Evolutionary conservation across 2,329 filamentous ascomycete species (phyloP), one percentile per base, ranked within the genome.

Genomic region (Chrysoporthe deuterocubensis): DNA sequence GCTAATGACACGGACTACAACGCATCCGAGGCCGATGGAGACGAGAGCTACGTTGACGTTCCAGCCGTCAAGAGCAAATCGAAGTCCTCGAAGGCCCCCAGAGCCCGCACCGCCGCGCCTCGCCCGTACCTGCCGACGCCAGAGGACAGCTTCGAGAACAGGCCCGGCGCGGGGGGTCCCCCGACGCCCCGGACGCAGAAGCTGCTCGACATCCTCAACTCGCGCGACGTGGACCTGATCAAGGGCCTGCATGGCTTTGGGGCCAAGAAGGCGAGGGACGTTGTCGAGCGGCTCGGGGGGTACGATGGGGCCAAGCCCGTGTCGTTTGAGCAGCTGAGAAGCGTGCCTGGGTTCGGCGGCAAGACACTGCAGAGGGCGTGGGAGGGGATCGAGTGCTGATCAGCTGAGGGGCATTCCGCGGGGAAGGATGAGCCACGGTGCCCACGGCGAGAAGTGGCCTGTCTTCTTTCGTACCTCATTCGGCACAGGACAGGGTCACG

Each of bases 131-230:
- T 78, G 3, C 75, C 80, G 58, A 85, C 87, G 1, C 63, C 63
- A 7, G 54, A 65, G 32, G 60, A 43, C n/a, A 65, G 26, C 40
- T 64, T 66, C 44, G 46, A 40, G 32, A 42, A 62, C 7, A 52
- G n/a, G 63, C 8, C 32, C 5, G 8, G 2, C 11, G 16, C 54
- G 6, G 44, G 37, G 2, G 56, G 42, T 4, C 44, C 32, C 2
- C 59, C 50, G 11, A 62, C 67, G 7, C 89, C 89, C 1, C 83
- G 87, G 3, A 90, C 89, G 7, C 83, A 83, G 70, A 85, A 86
- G 68, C 79, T 94, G 2, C 83, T 94, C 2, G 82, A 86, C 59
- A 90, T 93, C 73, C 87, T 94, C 78, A 94, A 94, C 80, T 92
- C 90, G 26, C 85, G 89, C 61, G 89, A 94, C 69, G 78, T 90